A percentile compares a stretch with the other conserved stretches of the same genome.
Conservation (phyloP, 1,139 yeast species). For the Wickerhamomyces sp. region DNA sequence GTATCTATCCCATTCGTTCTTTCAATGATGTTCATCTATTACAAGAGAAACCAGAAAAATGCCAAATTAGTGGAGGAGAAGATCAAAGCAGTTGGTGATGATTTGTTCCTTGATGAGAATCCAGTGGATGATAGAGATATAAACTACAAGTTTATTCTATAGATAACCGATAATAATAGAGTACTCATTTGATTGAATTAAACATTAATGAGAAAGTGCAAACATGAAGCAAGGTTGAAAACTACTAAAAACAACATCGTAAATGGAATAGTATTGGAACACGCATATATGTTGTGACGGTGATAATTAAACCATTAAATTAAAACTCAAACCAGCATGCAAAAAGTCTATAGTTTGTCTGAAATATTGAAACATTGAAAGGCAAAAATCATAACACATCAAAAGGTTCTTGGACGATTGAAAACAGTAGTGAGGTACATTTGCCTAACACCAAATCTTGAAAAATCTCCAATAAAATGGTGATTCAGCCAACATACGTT, state of each 20-base stretch:
- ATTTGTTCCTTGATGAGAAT: slow-evolving; percentile 4
- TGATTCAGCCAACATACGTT: slow-evolving; percentile 42
- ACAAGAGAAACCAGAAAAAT: slow-evolving; percentile 14
- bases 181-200: too few relatives aligned
- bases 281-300: too few relatives aligned
- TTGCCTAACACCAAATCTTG: slow-evolving; percentile 51
- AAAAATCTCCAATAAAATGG: slow-evolving; percentile 50
- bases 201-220: too few relatives aligned
- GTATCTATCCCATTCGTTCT: slow-evolving; percentile 17
- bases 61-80: slow-evolving; percentile 7
- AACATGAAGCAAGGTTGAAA: too few relatives aligned
- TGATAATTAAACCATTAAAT: too few relatives aligned
- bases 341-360: too few relatives aligned
- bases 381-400: too few relatives aligned
- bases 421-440: too few relatives aligned
- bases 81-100: slow-evolving; percentile 8
- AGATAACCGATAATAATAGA: neutral
- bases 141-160: slow-evolving; percentile 1
- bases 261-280: too few relatives aligned
- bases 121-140: slow-evolving; percentile 22
- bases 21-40: slow-evolving; percentile 15
- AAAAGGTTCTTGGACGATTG: too few relatives aligned
- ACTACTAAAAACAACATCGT: too few relatives aligned
- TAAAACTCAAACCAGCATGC: neutral
- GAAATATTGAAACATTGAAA: too few relatives aligned